phyloP scores from a whole-genome alignment of 1,139 yeast species.

The Candida anutae region DNA sequence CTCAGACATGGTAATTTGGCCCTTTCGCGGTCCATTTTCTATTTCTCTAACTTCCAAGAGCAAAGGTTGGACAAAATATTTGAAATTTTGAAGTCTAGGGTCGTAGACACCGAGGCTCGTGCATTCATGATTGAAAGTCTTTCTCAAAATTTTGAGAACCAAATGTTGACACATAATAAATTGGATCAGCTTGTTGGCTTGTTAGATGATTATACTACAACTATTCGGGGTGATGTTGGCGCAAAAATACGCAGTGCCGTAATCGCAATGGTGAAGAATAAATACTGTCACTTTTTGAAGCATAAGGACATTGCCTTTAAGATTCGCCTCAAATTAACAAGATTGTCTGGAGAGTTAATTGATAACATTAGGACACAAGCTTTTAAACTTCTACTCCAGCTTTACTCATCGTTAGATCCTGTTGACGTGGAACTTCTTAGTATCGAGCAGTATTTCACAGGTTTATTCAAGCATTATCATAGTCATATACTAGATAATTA shows the following conservation, averaged over 20 bases:
- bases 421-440: conserved; percentile 3
- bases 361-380: conserved; percentile 23
- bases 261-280: conserved; percentile 27
- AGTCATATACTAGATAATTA: conserved; percentile 1
- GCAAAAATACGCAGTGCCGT: conserved; percentile 55
- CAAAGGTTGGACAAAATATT: conserved; percentile 6
- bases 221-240: conserved; percentile 77
- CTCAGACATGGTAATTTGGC: conserved; percentile 21
- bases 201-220: conserved; percentile 57
- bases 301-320: not conserved
- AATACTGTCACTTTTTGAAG: conserved; percentile 2
- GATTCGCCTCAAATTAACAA: conserved; percentile 26
- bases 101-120: conserved; percentile 20
- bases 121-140: conserved; percentile 16
- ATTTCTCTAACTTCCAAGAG: no score
- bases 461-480: conserved; percentile 15
- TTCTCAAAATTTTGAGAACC: conserved; percentile 2
- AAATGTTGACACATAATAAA: conserved; percentile 1
- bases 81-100: conserved; percentile 10
- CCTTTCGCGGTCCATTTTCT: conserved; percentile 28
- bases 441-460: conserved; percentile 16
- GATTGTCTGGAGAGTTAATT: conserved; percentile 46
- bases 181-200: conserved; percentile 17
- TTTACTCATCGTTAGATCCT: conserved; percentile 1
- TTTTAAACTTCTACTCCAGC: conserved; percentile 13